Percentiles rank a stretch among this genome's conserved stretches.
phyloP scores from a whole-genome alignment of 2,329 filamentous ascomycete genomes.

The Penicillium sp. region DNA sequence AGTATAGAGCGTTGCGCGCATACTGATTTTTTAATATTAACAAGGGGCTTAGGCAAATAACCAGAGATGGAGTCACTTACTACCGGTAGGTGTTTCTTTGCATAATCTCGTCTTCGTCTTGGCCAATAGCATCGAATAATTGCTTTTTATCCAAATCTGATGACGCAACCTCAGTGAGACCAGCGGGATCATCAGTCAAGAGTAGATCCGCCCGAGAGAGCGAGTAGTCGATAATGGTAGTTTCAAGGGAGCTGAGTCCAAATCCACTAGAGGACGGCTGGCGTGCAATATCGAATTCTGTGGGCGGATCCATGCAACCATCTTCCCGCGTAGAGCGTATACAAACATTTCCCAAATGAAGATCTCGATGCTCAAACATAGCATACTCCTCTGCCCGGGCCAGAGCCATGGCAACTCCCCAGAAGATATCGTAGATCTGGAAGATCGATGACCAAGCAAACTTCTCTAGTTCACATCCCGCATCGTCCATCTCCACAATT shows the following conservation, averaged over 20 bases:
- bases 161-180: constrained; percentile 36
- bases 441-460: constrained; percentile 43
- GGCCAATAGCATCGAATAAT: constrained; percentile 43
- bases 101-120: constrained; percentile 42
- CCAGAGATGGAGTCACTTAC: constrained; percentile 26
- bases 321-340: constrained; percentile 43
- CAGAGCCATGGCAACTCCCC: constrained; percentile 61
- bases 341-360: constrained; percentile 67
- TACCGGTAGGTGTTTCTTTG: constrained; percentile 44
- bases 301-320: constrained; percentile 34
- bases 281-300: constrained; percentile 30
- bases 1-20: constrained; percentile 43
- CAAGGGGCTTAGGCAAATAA: background rate
- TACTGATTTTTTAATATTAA: constrained; percentile 25
- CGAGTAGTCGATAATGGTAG: constrained; percentile 67
- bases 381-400: constrained; percentile 60
- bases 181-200: constrained; percentile 21
- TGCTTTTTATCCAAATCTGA: constrained; percentile 45
- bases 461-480: constrained; percentile 57
- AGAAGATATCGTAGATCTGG: constrained; percentile 63
- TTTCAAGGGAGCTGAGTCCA: constrained; percentile 56
- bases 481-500: constrained; percentile 65
- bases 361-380: constrained; percentile 64
- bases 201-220: constrained; percentile 59
- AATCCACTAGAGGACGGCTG: constrained; percentile 43